A percentile compares a stretch with the other conserved stretches of the same genome.
phyloP scores from a whole-genome alignment of 768 basidiomycete genomes.

The Agrocybe pediades region DNA sequence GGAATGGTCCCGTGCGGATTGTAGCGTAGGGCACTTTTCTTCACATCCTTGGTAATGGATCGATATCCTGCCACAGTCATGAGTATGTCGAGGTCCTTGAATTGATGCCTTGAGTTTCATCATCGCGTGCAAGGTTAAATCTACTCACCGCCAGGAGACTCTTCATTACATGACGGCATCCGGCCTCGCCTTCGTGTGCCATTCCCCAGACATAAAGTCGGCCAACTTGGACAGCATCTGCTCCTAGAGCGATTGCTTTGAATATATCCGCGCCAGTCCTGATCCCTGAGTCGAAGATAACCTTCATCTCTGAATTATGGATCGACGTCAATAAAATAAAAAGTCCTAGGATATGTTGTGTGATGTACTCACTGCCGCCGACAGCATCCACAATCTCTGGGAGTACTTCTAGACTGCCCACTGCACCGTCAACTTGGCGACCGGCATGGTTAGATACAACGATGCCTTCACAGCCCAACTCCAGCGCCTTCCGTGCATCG shows the following conservation, averaged over 20 bases:
- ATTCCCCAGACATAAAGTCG: slow-evolving; percentile 54
- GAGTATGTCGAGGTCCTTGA: slow-evolving; percentile 41
- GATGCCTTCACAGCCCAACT: slow-evolving; percentile 52
- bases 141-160: slow-evolving; percentile 43
- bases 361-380: slow-evolving; percentile 41
- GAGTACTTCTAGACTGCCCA: slow-evolving; percentile 50
- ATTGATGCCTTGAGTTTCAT: neutral
- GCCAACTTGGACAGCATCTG: slow-evolving; percentile 53
- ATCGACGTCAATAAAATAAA: neutral
- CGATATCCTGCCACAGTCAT: slow-evolving; percentile 44
- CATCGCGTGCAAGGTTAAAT: neutral
- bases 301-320: slow-evolving; percentile 39
- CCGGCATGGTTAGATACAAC: slow-evolving; percentile 61
- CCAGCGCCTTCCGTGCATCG: slow-evolving; percentile 48
- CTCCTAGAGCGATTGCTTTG: slow-evolving; percentile 59
- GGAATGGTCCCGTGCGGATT: slow-evolving; percentile 34
- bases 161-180: slow-evolving; percentile 57
- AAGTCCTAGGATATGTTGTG: neutral
- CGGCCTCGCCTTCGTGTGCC: slow-evolving; percentile 51
- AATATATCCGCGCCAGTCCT: slow-evolving; percentile 53
- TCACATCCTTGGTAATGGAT: slow-evolving; percentile 34
- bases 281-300: slow-evolving; percentile 58
- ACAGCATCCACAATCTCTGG: slow-evolving; percentile 54
- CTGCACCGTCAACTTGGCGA: slow-evolving; percentile 57
- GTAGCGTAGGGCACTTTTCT: slow-evolving; percentile 32